phyloP scores from a whole-genome alignment of 495 filamentous ascomycete species.

The Xylaria cubensis region DNA sequence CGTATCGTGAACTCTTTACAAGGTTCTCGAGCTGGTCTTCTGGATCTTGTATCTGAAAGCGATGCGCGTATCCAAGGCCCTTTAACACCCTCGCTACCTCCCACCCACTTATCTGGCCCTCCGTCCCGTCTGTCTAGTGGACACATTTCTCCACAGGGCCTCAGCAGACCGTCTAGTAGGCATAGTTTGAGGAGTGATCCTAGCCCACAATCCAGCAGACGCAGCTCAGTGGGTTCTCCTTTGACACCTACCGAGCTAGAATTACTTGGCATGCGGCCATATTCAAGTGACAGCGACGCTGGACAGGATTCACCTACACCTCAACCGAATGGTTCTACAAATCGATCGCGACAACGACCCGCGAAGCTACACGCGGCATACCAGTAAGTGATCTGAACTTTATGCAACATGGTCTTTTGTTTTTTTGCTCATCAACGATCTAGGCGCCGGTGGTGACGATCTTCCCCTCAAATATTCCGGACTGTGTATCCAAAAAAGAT shows the following conservation, averaged over 20 bases:
- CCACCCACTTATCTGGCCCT: background rate
- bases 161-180: slow-evolving; percentile 4
- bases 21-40: background rate
- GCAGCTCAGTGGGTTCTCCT: slow-evolving; percentile 30
- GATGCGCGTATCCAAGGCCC: background rate
- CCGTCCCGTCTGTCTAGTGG: background rate
- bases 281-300: slow-evolving; percentile 26
- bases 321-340: slow-evolving; percentile 30
- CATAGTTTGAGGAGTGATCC: slow-evolving; percentile 16
- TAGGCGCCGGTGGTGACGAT: slow-evolving; percentile 41
- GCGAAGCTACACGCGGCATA: slow-evolving; percentile 49
- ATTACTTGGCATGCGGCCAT: slow-evolving; percentile 31
- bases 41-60: background rate
- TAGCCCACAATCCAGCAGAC: slow-evolving; percentile 29
- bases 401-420: background rate
- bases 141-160: slow-evolving; percentile 2
- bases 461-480: background rate
- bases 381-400: slow-evolving; percentile 39
- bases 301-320: slow-evolving; percentile 31
- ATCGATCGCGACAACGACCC: slow-evolving; percentile 41
- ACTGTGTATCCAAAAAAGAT: background rate
- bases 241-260: slow-evolving; percentile 35
- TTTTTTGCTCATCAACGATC: slow-evolving; percentile 24
- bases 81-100: background rate
- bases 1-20: background rate